These are phyloP conservation scores for Tothia fuscella DNA, from an alignment of 2,329 filamentous ascomycete species.

Conservation along the genomic window DNA sequence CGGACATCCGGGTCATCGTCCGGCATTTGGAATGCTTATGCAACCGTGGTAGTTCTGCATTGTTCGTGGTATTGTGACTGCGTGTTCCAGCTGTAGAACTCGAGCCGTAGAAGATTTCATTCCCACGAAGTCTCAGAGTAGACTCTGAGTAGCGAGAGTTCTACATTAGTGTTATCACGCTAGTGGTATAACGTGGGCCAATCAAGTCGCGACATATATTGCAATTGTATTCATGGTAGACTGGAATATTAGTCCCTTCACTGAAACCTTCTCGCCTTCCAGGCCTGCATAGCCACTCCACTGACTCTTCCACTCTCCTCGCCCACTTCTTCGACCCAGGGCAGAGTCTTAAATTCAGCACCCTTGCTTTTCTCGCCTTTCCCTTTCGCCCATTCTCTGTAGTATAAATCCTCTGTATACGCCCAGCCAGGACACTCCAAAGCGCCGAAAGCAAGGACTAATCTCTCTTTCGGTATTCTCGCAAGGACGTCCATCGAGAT, in stretches of 20 bases:
- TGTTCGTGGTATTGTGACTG: too few species aligned
- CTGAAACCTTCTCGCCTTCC: constrained; percentile 7
- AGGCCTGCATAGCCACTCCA: constrained; percentile 5
- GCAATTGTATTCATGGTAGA: too few species aligned
- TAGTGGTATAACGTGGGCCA: too few species aligned
- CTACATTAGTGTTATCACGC: too few species aligned
- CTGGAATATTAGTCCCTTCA: too few species aligned
- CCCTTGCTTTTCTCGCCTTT: not conserved
- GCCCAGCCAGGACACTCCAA: constrained; percentile 8
- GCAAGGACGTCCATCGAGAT: not conserved
- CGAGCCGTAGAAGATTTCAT: too few species aligned
- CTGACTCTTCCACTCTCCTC: not conserved
- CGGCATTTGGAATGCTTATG: not conserved
- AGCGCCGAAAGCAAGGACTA: constrained; percentile 4
- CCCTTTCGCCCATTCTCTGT: constrained; percentile 3
- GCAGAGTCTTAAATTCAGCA: not conserved
- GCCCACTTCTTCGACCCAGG: constrained; percentile 1
- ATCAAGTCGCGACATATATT: too few species aligned
- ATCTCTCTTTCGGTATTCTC: not conserved
- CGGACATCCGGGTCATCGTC: constrained; percentile 4
- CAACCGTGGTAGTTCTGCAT: too few species aligned
- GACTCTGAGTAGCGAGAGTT: too few species aligned
- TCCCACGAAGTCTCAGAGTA: too few species aligned
- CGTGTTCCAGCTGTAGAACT: too few species aligned
- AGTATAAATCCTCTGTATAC: constrained; percentile 4